A percentile compares a stretch with the other conserved stretches of the same genome.
Evolutionary conservation across 495 filamentous ascomycete genomes (phyloP).

Genomic region (Penicillium robsamsonii): DNA sequence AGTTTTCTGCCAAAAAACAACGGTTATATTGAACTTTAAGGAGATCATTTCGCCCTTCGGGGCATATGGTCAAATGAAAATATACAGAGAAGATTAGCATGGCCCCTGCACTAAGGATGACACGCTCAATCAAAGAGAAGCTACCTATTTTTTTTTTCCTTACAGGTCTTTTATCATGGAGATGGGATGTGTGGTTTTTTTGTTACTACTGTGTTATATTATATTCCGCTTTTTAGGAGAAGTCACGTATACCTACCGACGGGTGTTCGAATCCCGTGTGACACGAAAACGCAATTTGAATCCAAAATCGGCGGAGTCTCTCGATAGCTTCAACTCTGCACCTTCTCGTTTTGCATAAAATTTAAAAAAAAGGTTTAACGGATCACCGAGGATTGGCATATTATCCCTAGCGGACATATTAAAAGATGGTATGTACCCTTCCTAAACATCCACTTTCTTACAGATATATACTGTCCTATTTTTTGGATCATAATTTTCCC

Average conservation of each 20-base stretch:
- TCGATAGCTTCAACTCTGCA: neutral
- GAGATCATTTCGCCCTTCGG: conserved; percentile 48
- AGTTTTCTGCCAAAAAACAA: conserved; percentile 1
- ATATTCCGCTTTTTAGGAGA: neutral
- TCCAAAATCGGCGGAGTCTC: neutral
- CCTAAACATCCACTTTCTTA: neutral
- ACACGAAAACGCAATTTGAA: neutral
- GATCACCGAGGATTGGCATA: neutral
- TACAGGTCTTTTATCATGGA: conserved; percentile 24
- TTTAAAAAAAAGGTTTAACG: neutral
- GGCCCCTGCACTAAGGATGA: conserved; percentile 99
- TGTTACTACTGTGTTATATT: neutral
- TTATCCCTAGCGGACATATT: neutral
- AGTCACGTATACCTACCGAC: neutral
- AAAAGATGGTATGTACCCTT: neutral
- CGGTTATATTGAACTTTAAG: conserved; percentile 30
- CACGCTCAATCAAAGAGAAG: conserved; percentile 98
- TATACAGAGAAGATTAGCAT: conserved; percentile 98
- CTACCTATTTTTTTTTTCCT: conserved; percentile 70
- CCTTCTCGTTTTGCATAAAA: neutral
- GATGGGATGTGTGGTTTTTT: neutral
- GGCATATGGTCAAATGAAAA: conserved; percentile 83
- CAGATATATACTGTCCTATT: neutral
- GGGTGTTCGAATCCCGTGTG: neutral
- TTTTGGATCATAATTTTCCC: too few relatives aligned